Conservation (phyloP, 1,284 basidiomycete genomes). For the Tilletia walkeri region DNA sequence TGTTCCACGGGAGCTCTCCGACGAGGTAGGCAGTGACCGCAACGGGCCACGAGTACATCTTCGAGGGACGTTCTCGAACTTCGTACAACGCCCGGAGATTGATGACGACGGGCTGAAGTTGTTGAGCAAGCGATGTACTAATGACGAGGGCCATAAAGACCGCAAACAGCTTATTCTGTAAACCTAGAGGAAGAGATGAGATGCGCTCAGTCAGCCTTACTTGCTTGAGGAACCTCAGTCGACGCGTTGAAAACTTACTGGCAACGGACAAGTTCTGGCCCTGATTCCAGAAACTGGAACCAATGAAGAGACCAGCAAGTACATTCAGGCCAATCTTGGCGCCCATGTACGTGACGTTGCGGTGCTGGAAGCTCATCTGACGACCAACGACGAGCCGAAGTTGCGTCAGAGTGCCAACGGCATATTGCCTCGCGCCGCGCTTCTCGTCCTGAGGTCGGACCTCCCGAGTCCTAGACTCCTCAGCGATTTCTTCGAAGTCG, state of each 20-base stretch:
- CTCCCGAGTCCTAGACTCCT: conserved; percentile 18
- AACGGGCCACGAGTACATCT: conserved; percentile 79
- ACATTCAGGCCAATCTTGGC: conserved; percentile 59
- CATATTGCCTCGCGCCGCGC: conserved; percentile 47
- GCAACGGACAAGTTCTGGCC: conserved; percentile 30
- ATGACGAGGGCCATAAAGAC: conserved; percentile 57
- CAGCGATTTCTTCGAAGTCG: conserved; percentile 27
- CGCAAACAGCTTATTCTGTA: conserved; percentile 75
- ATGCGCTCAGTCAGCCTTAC: background rate
- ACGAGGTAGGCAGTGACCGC: conserved; percentile 60
- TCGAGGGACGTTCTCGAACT: conserved; percentile 70
- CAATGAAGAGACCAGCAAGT: conserved; percentile 64
- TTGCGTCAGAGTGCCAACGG: conserved; percentile 43
- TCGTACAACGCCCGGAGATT: conserved; percentile 66
- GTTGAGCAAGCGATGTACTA: conserved; percentile 47
- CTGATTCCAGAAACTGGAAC: conserved; percentile 53
- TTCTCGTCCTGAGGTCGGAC: conserved; percentile 41
- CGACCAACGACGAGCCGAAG: conserved; percentile 38
- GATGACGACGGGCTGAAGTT: conserved; percentile 58
- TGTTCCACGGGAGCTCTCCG: conserved; percentile 54
- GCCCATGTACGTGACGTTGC: conserved; percentile 45
- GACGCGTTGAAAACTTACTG: conserved; percentile 12
- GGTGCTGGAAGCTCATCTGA: conserved; percentile 49
- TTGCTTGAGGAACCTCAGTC: background rate
- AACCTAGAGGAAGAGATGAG: background rate